These are phyloP conservation scores for Simmondsia chinensis DNA, from an alignment of 148 eudicot genomes.

Conservation along the genomic window DNA sequence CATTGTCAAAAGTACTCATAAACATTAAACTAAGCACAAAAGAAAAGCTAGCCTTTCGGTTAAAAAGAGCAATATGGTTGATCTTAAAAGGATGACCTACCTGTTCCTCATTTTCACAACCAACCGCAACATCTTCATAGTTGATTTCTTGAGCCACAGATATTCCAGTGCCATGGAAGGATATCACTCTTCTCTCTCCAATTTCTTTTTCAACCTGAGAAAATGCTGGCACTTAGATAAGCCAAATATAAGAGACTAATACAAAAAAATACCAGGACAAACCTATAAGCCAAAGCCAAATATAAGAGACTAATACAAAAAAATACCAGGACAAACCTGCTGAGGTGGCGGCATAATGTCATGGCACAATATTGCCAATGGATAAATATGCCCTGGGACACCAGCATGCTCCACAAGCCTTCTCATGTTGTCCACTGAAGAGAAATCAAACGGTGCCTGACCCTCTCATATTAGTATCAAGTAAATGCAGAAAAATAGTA, in stretches of 20 bases:
- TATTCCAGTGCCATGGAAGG: constrained; percentile 77
- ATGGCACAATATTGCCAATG: constrained; percentile 67
- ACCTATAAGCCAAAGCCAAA: constrained; percentile 35
- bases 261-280: constrained; percentile 11
- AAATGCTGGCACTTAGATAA: not conserved
- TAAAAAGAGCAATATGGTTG: not conserved
- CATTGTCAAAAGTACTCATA: too few species aligned
- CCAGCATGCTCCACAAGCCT: constrained; percentile 85
- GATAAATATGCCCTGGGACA: constrained; percentile 83
- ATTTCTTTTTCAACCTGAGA: constrained; percentile 90
- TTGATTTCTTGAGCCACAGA: constrained; percentile 54
- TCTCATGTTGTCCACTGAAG: constrained; percentile 87
- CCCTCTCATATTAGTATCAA: constrained; percentile 26
- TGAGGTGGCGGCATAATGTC: constrained; percentile 98
- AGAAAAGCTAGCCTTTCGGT: too few species aligned
- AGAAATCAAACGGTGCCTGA: constrained; percentile 89
- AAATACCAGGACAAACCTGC: constrained; percentile 43
- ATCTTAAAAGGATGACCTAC: constrained; percentile 21
- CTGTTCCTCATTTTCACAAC: constrained; percentile 51
- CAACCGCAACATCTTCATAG: constrained; percentile 37
- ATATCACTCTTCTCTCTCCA: constrained; percentile 80
- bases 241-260: constrained; percentile 1
- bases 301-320: constrained; percentile 2
- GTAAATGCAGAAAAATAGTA: constrained; percentile 6
- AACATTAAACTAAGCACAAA: too few species aligned